Evolutionary conservation across 1,284 basidiomycete genomes (phyloP), one percentile per base, ranked within the genome.

Genomic region (Cryptococcus wingfieldii): DNA sequence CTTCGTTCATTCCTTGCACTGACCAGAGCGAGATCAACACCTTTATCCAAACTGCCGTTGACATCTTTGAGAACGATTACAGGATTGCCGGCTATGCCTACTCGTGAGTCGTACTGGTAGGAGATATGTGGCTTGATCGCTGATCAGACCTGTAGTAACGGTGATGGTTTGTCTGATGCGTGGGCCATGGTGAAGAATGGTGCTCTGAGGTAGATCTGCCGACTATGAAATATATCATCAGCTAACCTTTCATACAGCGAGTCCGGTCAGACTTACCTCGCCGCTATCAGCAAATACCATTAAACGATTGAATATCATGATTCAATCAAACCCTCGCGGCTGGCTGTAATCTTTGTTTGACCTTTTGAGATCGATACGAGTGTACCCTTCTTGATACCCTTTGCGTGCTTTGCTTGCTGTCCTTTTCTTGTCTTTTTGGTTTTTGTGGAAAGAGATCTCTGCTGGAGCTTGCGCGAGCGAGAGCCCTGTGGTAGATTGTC

Each of bases 1-100:
- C 62, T 37, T 57, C 59, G 31, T 78, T 73, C 56, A 56, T 54
- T 31, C 71, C 75, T 19, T 76, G 71, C 53, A 67, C 68, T 41
- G 68, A 74, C 63, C 72, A 75, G 54, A 50, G 38, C 44, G 58
- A 72, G 54, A 72, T 74, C 64, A 63, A 74, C 65, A 44, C 50
- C 45, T 78, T 63, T 64, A 75, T 78, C 66, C 63, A 67, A 58
- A 65, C 71, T 25, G 71, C 75, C 55, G 76, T 78, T 50, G 67
- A 65, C 39, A 51, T 76, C 27, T 65, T 78, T 46, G 66, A 78
- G 60, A 53, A 53, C 37, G 74, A 78, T 60, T 38, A 46, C 5
- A 56, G 74, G 19, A 66, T 77, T 25, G 58, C 62, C 49, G 75
- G 66, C 8, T 75, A 77, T 53, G 69, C 69, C 41, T 68, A 68